These are phyloP conservation scores for Colletotrichum graminicola DNA, from an alignment of 2,329 filamentous ascomycete species.

Conservation along the genomic window DNA sequence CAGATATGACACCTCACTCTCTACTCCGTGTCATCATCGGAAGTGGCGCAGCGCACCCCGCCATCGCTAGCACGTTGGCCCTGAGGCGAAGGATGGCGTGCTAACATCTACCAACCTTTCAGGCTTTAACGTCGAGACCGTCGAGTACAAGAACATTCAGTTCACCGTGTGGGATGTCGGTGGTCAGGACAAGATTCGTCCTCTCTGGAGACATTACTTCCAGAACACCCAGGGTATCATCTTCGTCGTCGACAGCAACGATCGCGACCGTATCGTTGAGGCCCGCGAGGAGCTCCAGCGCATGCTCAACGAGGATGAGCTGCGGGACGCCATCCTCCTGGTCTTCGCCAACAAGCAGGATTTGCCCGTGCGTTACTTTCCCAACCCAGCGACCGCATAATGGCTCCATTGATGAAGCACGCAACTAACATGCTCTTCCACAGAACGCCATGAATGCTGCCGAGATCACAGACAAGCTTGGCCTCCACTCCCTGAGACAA, in stretches of 20 bases:
- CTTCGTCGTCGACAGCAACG: slow-evolving; percentile 99
- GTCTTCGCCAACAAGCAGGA: slow-evolving; percentile 99
- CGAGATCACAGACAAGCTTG: slow-evolving; percentile 99
- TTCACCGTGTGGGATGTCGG: slow-evolving; percentile 99
- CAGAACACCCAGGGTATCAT: slow-evolving; percentile 99
- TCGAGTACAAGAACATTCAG: slow-evolving; percentile 99
- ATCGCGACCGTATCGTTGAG: slow-evolving; percentile 97
- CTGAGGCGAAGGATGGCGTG: slow-evolving; percentile 15
- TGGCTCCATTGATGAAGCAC: neutral
- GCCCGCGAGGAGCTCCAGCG: slow-evolving; percentile 95
- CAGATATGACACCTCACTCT: slow-evolving; percentile 25
- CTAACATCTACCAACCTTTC: slow-evolving; percentile 44
- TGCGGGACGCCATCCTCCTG: slow-evolving; percentile 94
- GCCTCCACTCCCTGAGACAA: slow-evolving; percentile 98
- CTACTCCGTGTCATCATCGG: neutral
- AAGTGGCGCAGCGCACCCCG: slow-evolving; percentile 16
- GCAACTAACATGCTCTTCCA: slow-evolving; percentile 25
- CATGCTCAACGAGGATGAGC: slow-evolving; percentile 99
- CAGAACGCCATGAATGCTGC: slow-evolving; percentile 99
- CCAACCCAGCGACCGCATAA: neutral
- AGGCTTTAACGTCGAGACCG: slow-evolving; percentile 99
- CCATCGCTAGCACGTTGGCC: slow-evolving; percentile 12
- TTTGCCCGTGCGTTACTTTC: slow-evolving; percentile 81
- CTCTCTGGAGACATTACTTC: slow-evolving; percentile 99
- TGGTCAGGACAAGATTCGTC: slow-evolving; percentile 99